These are phyloP conservation scores for Fonsecaea pugnacius DNA, from an alignment of 2,329 filamentous ascomycete species.

Conservation along the genomic window DNA sequence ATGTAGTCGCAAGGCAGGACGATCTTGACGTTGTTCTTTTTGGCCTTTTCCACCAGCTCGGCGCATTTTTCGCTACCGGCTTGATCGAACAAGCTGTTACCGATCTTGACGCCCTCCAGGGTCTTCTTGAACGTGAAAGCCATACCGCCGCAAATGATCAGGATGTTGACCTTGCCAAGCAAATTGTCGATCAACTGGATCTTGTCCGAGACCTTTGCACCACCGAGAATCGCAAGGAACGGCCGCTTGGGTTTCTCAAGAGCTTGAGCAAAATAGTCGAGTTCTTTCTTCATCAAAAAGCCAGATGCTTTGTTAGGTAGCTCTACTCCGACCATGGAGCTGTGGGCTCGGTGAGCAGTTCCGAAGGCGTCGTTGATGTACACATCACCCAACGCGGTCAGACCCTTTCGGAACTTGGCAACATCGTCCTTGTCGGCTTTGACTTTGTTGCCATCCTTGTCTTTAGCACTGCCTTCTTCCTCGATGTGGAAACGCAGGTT, in stretches of 20 bases:
- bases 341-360: constrained; percentile 97
- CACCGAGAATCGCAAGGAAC: constrained; percentile 97
- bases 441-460: constrained; percentile 91
- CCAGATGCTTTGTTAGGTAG: constrained; percentile 96
- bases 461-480: constrained; percentile 96
- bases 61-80: constrained; percentile 88
- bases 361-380: constrained; percentile 99
- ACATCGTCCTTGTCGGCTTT: constrained; percentile 96
- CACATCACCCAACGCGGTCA: constrained; percentile 92
- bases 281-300: constrained; percentile 99
- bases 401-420: constrained; percentile 88
- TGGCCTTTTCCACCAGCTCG: constrained; percentile 88
- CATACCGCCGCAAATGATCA: constrained; percentile 97
- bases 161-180: constrained; percentile 94
- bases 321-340: constrained; percentile 97
- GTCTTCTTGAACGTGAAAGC: constrained; percentile 99
- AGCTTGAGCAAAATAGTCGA: constrained; percentile 98
- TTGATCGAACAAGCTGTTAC: constrained; percentile 90
- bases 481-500: constrained; percentile 98
- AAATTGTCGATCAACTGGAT: constrained; percentile 99
- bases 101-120: constrained; percentile 86
- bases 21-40: constrained; percentile 93
- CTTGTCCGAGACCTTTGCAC: constrained; percentile 99
- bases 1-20: constrained; percentile 94
- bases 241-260: constrained; percentile 91